phyloP scores from a whole-genome alignment of 345 rosid genomes.

The Bruguiera parviflora region DNA sequence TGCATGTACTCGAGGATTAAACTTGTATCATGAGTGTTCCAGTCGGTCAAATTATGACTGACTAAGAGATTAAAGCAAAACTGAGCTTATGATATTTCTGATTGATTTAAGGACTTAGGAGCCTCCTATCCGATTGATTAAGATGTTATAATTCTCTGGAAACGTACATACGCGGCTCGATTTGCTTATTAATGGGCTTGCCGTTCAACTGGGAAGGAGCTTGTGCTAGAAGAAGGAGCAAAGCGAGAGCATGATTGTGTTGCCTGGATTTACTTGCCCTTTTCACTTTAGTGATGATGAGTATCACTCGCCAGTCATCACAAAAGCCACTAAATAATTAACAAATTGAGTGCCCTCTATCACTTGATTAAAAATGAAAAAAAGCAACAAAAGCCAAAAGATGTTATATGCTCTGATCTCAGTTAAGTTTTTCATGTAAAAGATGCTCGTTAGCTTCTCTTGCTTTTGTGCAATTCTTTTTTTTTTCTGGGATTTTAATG shows the following conservation, averaged over 20 bases:
- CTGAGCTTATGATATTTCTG: no score
- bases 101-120: no score
- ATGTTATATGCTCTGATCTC: slow-evolving; percentile 11
- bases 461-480: background rate
- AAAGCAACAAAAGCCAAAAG: slow-evolving; percentile 2
- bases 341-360: no score
- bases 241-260: slow-evolving; percentile 19
- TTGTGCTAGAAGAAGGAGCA: slow-evolving; percentile 3
- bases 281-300: background rate
- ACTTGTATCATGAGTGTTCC: no score
- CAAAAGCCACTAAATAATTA: background rate
- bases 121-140: no score
- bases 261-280: background rate
- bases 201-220: background rate
- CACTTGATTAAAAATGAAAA: background rate
- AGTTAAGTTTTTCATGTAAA: background rate
- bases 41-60: no score
- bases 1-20: no score
- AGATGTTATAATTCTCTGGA: no score
- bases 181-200: no score
- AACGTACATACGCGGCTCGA: no score
- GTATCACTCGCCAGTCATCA: background rate
- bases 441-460: background rate
- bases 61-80: no score
- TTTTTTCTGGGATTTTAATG: background rate